Percentiles rank a stretch among this genome's conserved stretches.
These are phyloP conservation scores for Fraxinus platypoda DNA, from an alignment of 305 asterid genomes.

Conservation along the genomic window DNA sequence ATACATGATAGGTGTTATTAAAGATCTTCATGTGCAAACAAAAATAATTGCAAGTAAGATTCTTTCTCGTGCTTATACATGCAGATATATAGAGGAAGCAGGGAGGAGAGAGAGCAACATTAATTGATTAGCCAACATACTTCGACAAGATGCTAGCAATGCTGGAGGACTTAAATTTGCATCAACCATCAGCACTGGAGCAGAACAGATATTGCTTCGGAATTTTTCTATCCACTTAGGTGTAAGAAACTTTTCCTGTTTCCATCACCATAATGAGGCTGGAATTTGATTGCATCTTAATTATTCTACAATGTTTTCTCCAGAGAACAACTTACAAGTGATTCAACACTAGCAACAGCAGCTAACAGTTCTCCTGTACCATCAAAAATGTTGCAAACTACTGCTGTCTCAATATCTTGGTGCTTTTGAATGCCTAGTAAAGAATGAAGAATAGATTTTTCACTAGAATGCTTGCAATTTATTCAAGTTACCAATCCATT, in stretches of 20 bases:
- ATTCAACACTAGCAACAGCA: slow-evolving; percentile 80
- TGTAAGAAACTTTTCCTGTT: slow-evolving; percentile 81
- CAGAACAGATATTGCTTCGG: slow-evolving; percentile 48
- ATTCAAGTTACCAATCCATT: background rate
- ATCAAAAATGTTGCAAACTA: slow-evolving; percentile 74
- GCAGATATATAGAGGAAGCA: background rate
- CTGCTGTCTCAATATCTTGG: slow-evolving; percentile 64
- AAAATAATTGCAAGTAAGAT: background rate
- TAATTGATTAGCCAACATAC: slow-evolving; percentile 34
- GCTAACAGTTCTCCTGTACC: slow-evolving; percentile 84
- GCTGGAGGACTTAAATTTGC: slow-evolving; percentile 75
- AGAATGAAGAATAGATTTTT: slow-evolving; percentile 19
- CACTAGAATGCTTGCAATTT: background rate
- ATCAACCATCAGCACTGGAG: slow-evolving; percentile 79
- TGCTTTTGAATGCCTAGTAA: slow-evolving; percentile 69
- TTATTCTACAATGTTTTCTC: background rate
- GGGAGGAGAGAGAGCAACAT: background rate
- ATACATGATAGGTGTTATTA: background rate
- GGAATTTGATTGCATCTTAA: slow-evolving; percentile 16
- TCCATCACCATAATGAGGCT: slow-evolving; percentile 17
- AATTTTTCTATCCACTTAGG: slow-evolving; percentile 74
- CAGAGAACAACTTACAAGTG: slow-evolving; percentile 53
- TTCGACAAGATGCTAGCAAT: slow-evolving; percentile 62
- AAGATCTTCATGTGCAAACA: background rate
- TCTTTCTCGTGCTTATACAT: background rate